Evolutionary conservation across 371 early-diverging fungal species (phyloP), one percentile per base, ranked within the genome.

Genomic region (Fennellomyces sp.): DNA sequence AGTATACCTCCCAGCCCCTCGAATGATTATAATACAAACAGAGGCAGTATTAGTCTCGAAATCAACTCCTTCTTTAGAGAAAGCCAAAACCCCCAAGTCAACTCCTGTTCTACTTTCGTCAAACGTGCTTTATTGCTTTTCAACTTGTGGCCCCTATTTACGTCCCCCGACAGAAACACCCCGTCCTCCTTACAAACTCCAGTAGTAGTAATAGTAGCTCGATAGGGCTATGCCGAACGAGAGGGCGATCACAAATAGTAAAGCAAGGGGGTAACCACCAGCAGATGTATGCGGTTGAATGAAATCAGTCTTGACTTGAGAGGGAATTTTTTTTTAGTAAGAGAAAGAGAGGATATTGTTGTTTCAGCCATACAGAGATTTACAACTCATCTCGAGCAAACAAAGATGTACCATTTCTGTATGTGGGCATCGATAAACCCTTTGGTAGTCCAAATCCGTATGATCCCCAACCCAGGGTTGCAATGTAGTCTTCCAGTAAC

Each of bases 371-470:
- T 11, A 39, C n/a, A 13, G 13, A n/a, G 17, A 39, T 39, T n/a
- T 45, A 45, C 23, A 45, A 45, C 23, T 45, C 45, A 12, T 45
- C 45, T 15, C 45, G 45, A 45, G 45, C 5, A 8, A 41, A 41
- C 41, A 21, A 45, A 15, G 45, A 21, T 45, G 23, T 45, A 45
- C 45, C 35, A 45, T 45, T 45, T 45, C 23, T 28, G 21, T 63
- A 63, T 4, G 50, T 51, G 5, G 64, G 64, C 13, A 64, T 21
- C 19, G 15, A 21, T 6, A 25, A 36, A 38, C 45, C 55, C 27
- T 58, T 54, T 8, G 59, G 56, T 15, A 67, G 39, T 17, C 68
- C 68, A 60, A 67, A 67, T 11, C 56, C 68, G 36, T 59, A 67
- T 6, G 63, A 62, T 17, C 63, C 63, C 65, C 65, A 70, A 2